Evolutionary conservation across 345 rosid species (phyloP).

Genomic region (Eucalyptus caleyi): DNA sequence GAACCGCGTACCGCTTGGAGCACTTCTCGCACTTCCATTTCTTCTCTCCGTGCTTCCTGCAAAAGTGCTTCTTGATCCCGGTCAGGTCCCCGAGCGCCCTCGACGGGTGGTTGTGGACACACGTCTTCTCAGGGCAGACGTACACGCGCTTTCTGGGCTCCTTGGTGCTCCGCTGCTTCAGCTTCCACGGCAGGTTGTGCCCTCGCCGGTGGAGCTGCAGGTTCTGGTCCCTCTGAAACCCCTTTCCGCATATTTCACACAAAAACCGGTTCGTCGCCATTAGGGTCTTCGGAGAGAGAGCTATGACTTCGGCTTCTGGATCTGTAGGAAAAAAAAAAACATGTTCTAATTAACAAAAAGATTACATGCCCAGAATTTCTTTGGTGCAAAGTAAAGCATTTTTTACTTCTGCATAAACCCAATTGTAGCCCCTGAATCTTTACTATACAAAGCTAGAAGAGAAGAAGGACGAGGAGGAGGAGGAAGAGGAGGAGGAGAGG

Average conservation of each 20-base stretch:
- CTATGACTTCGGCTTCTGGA: slow-evolving; percentile 97
- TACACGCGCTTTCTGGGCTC: slow-evolving; percentile 80
- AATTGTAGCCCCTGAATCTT: neutral
- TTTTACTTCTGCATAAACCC: neutral
- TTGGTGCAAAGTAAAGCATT: neutral
- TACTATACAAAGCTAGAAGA: neutral
- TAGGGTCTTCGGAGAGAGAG: slow-evolving; percentile 88
- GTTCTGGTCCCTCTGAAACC: slow-evolving; percentile 96
- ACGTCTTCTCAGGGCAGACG: slow-evolving; percentile 84
- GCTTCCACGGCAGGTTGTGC: slow-evolving; percentile 98
- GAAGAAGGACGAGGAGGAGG: neutral
- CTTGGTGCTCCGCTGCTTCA: slow-evolving; percentile 83
- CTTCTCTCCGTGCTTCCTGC: slow-evolving; percentile 95
- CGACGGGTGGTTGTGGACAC: slow-evolving; percentile 86
- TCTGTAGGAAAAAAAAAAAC: slow-evolving; percentile 20
- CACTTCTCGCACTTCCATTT: slow-evolving; percentile 98
- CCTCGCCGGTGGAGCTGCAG: slow-evolving; percentile 92
- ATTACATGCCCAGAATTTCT: neutral
- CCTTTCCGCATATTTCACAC: slow-evolving; percentile 94
- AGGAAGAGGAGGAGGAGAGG: neutral
- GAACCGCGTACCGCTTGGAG: slow-evolving; percentile 88
- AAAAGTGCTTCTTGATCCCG: slow-evolving; percentile 93
- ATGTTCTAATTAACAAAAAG: neutral
- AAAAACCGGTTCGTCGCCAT: slow-evolving; percentile 97
- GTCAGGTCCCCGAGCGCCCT: slow-evolving; percentile 97